Conservation (phyloP, 495 filamentous ascomycete species). For the Xylaria sp. region DNA sequence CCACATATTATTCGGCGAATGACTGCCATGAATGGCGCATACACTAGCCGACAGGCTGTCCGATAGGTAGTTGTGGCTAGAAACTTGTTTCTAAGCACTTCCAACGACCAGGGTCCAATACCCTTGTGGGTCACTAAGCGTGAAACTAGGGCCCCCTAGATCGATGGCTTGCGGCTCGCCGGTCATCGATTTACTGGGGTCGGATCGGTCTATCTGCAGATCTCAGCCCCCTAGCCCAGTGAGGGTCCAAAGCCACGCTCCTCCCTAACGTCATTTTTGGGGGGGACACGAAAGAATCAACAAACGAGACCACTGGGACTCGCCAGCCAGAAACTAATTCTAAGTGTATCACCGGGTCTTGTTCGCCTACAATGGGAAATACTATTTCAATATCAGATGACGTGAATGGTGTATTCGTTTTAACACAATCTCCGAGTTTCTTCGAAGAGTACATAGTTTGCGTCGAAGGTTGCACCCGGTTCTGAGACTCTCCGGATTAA, state of each 20-base stretch:
- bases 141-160: constrained; percentile 23
- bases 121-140: constrained; percentile 15
- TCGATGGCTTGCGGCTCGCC: constrained; percentile 27
- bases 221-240: constrained; percentile 1
- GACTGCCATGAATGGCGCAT: neutral
- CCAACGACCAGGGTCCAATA: constrained; percentile 24
- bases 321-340: too few species aligned
- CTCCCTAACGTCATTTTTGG: constrained; percentile 25
- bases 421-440: neutral
- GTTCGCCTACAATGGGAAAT: neutral
- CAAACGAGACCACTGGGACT: neutral
- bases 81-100: constrained; percentile 37
- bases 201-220: constrained; percentile 2
- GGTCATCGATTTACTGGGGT: constrained; percentile 14
- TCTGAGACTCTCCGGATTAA: neutral
- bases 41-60: constrained; percentile 11
- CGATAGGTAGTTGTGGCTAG: constrained; percentile 35
- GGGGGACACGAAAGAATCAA: constrained; percentile 3
- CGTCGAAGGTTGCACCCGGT: neutral
- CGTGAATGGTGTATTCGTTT: neutral
- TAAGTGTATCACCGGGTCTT: neutral
- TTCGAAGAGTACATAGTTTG: too few species aligned
- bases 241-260: neutral
- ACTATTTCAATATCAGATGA: neutral
- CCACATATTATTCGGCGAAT: constrained; percentile 28